These are phyloP conservation scores for Trichoderma brevicompactum DNA, from an alignment of 2,329 filamentous ascomycete species.

Conservation along the genomic window DNA sequence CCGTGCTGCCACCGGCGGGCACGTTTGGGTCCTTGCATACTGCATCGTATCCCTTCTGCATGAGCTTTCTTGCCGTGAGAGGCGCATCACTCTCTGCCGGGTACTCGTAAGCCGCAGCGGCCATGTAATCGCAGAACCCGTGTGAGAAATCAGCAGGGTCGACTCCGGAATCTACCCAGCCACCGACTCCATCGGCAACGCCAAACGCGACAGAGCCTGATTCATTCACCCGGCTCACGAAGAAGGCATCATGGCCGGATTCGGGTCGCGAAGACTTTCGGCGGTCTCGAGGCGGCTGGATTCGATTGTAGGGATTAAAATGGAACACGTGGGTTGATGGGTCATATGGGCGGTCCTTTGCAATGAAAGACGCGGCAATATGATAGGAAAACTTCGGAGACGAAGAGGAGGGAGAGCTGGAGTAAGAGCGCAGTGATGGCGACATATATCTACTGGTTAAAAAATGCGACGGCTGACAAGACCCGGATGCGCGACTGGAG, in stretches of 20 bases:
- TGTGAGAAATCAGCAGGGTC: conserved; percentile 96
- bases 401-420: conserved; percentile 36
- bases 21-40: conserved; percentile 76
- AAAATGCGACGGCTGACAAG: conserved; percentile 28
- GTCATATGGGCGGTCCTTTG: conserved; percentile 71
- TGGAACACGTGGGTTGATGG: conserved; percentile 71
- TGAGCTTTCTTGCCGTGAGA: conserved; percentile 68
- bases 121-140: conserved; percentile 92
- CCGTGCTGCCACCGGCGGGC: conserved; percentile 85
- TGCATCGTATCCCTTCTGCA: conserved; percentile 83
- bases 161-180: conserved; percentile 90
- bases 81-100: conserved; percentile 43
- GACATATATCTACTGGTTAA: background rate
- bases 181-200: conserved; percentile 92
- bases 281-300: conserved; percentile 51
- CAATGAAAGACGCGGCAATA: conserved; percentile 74
- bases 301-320: conserved; percentile 69
- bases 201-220: conserved; percentile 78
- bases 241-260: conserved; percentile 96
- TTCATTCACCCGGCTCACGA: conserved; percentile 79
- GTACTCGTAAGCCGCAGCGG: conserved; percentile 69
- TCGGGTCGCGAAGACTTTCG: conserved; percentile 60
- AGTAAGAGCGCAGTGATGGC: conserved; percentile 24
- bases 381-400: conserved; percentile 63
- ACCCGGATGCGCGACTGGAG: conserved; percentile 1